Conservation (phyloP, 2,329 filamentous ascomycete species). For the Nemania sp. region DNA sequence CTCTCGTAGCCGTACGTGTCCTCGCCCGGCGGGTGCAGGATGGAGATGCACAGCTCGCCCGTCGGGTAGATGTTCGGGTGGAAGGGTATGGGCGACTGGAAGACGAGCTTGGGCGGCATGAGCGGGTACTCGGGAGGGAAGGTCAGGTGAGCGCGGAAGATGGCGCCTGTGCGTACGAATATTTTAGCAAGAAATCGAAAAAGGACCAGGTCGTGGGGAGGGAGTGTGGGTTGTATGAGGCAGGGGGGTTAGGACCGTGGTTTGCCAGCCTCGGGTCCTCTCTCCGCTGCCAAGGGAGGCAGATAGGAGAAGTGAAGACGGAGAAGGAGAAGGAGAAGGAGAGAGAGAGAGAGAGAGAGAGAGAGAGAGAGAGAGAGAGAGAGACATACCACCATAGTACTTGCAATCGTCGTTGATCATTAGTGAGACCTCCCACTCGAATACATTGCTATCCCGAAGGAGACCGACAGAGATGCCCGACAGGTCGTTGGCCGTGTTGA, state of each 20-base stretch:
- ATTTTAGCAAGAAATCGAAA: background rate
- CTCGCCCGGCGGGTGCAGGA: conserved; percentile 92
- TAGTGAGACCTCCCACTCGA: conserved; percentile 98
- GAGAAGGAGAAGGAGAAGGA: background rate
- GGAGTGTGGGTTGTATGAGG: no score
- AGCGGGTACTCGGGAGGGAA: conserved; percentile 89
- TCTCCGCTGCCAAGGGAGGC: no score
- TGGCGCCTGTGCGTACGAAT: conserved; percentile 70
- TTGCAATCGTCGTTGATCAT: conserved; percentile 97
- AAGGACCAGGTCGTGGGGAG: background rate
- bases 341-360: background rate
- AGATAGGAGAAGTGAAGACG: background rate
- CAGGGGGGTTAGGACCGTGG: no score
- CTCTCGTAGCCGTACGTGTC: conserved; percentile 93
- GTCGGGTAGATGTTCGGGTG: conserved; percentile 92
- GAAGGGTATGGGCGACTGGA: conserved; percentile 81
- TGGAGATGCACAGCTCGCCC: conserved; percentile 94
- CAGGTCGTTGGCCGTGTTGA: conserved; percentile 88
- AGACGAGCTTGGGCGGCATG: conserved; percentile 85
- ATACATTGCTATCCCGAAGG: conserved; percentile 82
- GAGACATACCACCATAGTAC: conserved; percentile 79
- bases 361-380: background rate
- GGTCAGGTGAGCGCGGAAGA: conserved; percentile 82
- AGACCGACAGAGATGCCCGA: conserved; percentile 93
- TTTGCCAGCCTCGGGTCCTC: no score